Conservation (phyloP, 768 basidiomycete genomes). For the Lyophyllum semitale region DNA sequence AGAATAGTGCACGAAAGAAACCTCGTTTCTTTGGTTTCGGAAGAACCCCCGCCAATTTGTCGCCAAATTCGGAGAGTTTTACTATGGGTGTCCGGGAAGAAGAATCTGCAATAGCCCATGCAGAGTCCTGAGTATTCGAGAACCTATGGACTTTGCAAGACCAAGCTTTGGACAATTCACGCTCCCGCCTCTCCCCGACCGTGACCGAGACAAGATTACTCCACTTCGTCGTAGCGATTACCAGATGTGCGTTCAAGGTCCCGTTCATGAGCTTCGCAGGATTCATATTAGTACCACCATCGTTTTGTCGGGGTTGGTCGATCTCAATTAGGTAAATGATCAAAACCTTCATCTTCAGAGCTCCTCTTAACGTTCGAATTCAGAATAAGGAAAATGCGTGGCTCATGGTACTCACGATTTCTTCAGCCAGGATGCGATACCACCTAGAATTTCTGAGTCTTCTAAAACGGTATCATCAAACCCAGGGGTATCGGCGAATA, state of each 20-base stretch:
- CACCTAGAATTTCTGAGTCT: not conserved
- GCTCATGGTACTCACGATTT: not conserved
- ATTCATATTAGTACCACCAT: not conserved
- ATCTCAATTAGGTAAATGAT: slow-evolving; percentile 11
- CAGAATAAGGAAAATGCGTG: not conserved
- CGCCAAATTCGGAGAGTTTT: not conserved
- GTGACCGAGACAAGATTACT: not conserved
- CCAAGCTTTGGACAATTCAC: not conserved
- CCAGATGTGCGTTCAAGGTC: not conserved
- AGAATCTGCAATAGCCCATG: slow-evolving; percentile 1
- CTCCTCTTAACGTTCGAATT: not conserved
- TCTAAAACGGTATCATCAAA: slow-evolving; percentile 4
- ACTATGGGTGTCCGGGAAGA: not conserved
- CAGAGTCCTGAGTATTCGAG: not conserved
- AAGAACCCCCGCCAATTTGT: not conserved
- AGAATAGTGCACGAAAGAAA: not conserved
- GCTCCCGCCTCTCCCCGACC: not conserved
- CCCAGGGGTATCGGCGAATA: slow-evolving; percentile 11
- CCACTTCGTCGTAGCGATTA: slow-evolving; percentile 9
- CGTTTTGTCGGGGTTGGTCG: not conserved
- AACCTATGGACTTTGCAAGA: slow-evolving; percentile 1
- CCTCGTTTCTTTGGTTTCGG: not conserved
- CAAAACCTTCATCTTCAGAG: not conserved
- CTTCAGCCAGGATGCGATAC: slow-evolving; percentile 7
- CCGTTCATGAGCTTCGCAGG: not conserved